Percentiles rank a stretch among this genome's conserved stretches.
These are phyloP conservation scores for Blumeria hordei DNA, from an alignment of 2,329 filamentous ascomycete genomes.

Conservation along the genomic window DNA sequence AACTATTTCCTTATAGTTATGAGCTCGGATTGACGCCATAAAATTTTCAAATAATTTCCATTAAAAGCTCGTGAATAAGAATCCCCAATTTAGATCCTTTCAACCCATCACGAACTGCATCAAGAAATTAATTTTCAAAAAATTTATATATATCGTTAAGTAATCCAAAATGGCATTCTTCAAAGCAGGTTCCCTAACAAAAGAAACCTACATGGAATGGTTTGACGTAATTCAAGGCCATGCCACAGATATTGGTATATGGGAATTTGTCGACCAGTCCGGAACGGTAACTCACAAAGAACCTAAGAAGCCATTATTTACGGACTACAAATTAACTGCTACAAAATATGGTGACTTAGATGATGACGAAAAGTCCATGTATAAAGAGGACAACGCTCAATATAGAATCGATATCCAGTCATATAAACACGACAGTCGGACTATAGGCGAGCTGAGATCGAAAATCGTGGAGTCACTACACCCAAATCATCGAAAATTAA, in stretches of 20 bases:
- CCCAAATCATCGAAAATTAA: background rate
- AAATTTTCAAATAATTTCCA: no score
- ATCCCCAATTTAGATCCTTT: no score
- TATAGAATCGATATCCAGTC: background rate
- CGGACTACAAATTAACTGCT: background rate
- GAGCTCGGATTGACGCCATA: no score
- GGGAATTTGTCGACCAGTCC: background rate
- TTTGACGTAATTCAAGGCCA: background rate
- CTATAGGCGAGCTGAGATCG: background rate
- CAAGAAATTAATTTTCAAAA: no score
- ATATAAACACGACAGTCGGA: background rate
- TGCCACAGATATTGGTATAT: background rate
- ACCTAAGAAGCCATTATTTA: background rate
- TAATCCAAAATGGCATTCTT: background rate
- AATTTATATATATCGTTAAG: no score
- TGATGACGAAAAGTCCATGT: background rate
- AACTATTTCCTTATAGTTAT: no score
- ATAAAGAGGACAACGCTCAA: background rate
- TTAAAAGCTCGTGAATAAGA: no score
- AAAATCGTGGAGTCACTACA: background rate
- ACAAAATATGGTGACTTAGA: background rate
- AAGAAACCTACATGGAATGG: background rate
- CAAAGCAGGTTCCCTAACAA: background rate
- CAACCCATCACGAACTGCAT: no score
- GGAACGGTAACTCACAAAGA: background rate